Evolutionary conservation across 2,329 filamentous ascomycete genomes (phyloP), one percentile per base, ranked within the genome.

Genomic region (Orbilia brochopaga): DNA sequence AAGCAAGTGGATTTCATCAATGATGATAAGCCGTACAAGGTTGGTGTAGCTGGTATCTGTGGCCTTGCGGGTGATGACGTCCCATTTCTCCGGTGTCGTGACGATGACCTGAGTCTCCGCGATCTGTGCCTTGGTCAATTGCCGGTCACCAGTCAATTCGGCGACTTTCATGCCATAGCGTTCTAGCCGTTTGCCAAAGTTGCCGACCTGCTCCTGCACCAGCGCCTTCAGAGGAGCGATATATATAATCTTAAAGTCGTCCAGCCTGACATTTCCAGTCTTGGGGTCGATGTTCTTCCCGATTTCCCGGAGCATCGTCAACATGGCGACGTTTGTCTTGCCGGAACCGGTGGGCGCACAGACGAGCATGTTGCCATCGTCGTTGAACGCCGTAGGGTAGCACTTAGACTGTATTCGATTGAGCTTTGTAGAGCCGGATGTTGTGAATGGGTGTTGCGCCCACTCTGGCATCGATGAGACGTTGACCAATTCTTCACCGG

Each of bases 281-380:
- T 89, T 83, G 0, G 90, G 86, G 77, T 99, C 89, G 66, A 93
- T 87, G 78, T 99, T 89, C 82, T 97, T 99, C 73, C 94, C 94
- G 78, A 99, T 92, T 79, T 99, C 95, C 74, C 93, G 90, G 42
- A 99, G 84, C 78, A 99, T 97, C 1, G 93, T 89, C 74, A 99
- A 83, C 93, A 99, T 97, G 46, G 93, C 93, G 57, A 99, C 94
- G 78, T 99, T 99, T 1, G 94, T 99, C 82, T 99, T 99, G 78
- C 94, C 94, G 79, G 92, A 96, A 75, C 94, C 94, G 55, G 94
- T 99, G 0, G 94, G 94, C 5, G 94, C 95, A 79, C 94, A 99
- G 78, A 99, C 89, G 63, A 99, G 88, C 90, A 99, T 92, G 79
- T 99, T 99, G 32, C 92, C 93, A 78, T 99, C 95, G 73, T 93